A percentile compares a stretch with the other conserved stretches of the same genome.
phyloP scores from a whole-genome alignment of 768 basidiomycete genomes.

The Cyathus striatus region DNA sequence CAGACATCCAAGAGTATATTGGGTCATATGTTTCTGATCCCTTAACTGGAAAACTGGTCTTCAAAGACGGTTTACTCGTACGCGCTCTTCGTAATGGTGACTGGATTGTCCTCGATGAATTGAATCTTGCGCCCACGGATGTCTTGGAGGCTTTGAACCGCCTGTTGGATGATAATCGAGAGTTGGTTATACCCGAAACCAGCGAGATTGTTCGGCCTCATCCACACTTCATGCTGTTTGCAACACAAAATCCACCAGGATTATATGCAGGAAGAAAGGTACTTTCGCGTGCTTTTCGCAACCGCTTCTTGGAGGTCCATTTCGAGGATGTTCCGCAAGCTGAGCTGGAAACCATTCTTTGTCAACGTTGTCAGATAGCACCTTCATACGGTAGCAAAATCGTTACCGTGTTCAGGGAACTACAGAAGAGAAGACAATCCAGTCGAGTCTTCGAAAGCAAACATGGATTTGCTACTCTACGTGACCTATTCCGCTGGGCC shows the following conservation, averaged over 20 bases:
- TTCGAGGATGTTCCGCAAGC: slow-evolving; percentile 94
- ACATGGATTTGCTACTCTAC: slow-evolving; percentile 92
- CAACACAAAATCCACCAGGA: slow-evolving; percentile 97
- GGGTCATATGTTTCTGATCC: slow-evolving; percentile 96
- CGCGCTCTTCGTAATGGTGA: slow-evolving; percentile 87
- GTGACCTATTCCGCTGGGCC: slow-evolving; percentile 97
- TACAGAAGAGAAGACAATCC: slow-evolving; percentile 88
- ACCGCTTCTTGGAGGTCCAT: slow-evolving; percentile 95
- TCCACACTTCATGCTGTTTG: slow-evolving; percentile 95
- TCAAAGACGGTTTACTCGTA: slow-evolving; percentile 91
- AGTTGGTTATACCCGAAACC: slow-evolving; percentile 92
- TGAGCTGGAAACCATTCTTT: slow-evolving; percentile 92
- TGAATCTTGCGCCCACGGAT: slow-evolving; percentile 96
- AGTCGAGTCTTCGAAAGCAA: slow-evolving; percentile 96
- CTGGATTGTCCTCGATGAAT: slow-evolving; percentile 97
- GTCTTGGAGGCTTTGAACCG: slow-evolving; percentile 97
- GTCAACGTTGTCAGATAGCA: slow-evolving; percentile 86
- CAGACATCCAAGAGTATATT: slow-evolving; percentile 97
- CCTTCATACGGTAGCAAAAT: slow-evolving; percentile 91
- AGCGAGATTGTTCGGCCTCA: slow-evolving; percentile 93
- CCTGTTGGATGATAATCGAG: slow-evolving; percentile 94
- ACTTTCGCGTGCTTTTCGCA: slow-evolving; percentile 92
- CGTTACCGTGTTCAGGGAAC: slow-evolving; percentile 86
- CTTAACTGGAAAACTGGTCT: slow-evolving; percentile 86
- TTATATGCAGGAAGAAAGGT: slow-evolving; percentile 94